Percentiles rank a stretch among this genome's conserved stretches.
phyloP scores from a whole-genome alignment of 179 eudicot species.

The Camellia oleifera region DNA sequence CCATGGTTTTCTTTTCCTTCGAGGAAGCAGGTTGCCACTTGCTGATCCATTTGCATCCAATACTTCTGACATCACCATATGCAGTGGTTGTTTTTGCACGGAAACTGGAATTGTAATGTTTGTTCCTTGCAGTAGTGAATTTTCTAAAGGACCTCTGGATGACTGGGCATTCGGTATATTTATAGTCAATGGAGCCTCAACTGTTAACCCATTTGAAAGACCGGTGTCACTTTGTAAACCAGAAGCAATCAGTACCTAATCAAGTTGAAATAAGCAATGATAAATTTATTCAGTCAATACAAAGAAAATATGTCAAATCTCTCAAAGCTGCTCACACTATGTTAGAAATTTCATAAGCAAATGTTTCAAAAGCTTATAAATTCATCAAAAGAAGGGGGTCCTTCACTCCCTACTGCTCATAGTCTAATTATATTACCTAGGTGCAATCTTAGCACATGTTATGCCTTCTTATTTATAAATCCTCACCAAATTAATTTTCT shows the following conservation, averaged over 20 bases:
- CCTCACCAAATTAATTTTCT: not conserved
- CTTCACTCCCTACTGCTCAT: not conserved
- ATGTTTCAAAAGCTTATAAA: too few relatives aligned
- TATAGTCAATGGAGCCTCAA: constrained; percentile 61
- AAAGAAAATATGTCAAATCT: constrained; percentile 1
- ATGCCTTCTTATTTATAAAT: not conserved
- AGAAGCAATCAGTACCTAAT: constrained; percentile 59
- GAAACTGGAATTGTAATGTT: constrained; percentile 57
- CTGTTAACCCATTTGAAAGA: constrained; percentile 38
- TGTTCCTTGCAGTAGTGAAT: constrained; percentile 40
- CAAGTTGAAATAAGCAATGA: not conserved
- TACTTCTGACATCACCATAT: constrained; percentile 27
- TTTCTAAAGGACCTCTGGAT: constrained; percentile 27
- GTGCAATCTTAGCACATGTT: not conserved
- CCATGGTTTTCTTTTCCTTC: constrained; percentile 68
- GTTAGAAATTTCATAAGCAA: not conserved
- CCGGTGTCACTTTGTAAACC: constrained; percentile 43
- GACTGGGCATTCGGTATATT: constrained; percentile 47
- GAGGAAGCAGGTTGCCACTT: constrained; percentile 32
- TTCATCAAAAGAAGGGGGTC: not conserved
- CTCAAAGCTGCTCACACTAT: constrained; percentile 5
- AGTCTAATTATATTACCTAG: not conserved
- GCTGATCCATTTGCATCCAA: constrained; percentile 33
- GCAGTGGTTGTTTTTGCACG: constrained; percentile 38
- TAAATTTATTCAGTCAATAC: not conserved